Evolutionary conservation across 352 stramenopile genomes (phyloP).

Genomic region (Thalassiosira exigua): DNA sequence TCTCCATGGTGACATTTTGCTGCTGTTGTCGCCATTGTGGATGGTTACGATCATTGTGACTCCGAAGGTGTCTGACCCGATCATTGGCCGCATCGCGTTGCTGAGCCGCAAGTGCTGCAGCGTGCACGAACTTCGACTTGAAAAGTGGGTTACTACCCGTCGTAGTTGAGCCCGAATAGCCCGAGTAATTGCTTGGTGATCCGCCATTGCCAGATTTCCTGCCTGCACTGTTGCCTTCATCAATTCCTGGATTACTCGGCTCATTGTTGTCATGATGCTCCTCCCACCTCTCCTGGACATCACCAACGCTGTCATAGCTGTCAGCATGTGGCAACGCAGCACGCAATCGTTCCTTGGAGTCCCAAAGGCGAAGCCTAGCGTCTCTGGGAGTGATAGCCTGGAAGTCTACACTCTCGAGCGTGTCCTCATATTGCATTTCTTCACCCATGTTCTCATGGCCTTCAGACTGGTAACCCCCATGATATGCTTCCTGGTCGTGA

Average conservation of each 20-base stretch:
- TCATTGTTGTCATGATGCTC: constrained; percentile 2
- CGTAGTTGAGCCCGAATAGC: constrained; percentile 22
- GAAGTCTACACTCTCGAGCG: not conserved
- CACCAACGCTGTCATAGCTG: constrained; percentile 32
- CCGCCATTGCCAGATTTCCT: not conserved
- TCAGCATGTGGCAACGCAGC: constrained; percentile 27
- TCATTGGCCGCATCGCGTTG: constrained; percentile 3
- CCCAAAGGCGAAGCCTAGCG: constrained; percentile 42
- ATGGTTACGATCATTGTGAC: too few species aligned
- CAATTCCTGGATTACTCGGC: constrained; percentile 23
- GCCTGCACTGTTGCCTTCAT: not conserved
- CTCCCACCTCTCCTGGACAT: constrained; percentile 3
- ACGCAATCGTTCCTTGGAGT: constrained; percentile 46
- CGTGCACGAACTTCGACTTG: constrained; percentile 63
- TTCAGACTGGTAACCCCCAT: constrained; percentile 18
- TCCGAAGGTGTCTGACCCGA: too few species aligned
- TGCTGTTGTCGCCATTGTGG: constrained; percentile 1
- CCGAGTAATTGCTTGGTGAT: not conserved
- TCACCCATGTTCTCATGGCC: constrained; percentile 27
- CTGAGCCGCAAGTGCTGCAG: constrained; percentile 39
- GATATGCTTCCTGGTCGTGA: not conserved
- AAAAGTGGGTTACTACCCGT: constrained; percentile 29
- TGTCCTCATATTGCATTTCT: constrained; percentile 8
- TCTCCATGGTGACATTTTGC: not conserved
- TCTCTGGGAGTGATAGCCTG: constrained; percentile 33